These are phyloP conservation scores for Botryosphaeria dothidea DNA, from an alignment of 2,329 filamentous ascomycete species.

Conservation along the genomic window DNA sequence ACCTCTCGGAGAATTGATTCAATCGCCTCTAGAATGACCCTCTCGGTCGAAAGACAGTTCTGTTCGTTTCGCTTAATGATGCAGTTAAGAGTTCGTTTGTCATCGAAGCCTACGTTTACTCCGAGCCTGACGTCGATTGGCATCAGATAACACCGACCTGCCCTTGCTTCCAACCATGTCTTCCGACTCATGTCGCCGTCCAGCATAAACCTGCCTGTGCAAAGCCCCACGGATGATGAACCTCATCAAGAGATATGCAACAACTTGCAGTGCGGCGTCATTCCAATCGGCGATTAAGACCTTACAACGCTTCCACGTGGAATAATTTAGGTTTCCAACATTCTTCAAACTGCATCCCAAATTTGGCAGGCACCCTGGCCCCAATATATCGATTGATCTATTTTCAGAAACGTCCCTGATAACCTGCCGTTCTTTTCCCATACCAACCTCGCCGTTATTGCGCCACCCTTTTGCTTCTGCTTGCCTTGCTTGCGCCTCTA, in stretches of 20 bases:
- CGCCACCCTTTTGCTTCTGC: not conserved
- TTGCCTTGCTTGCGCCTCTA: not conserved
- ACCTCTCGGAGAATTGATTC: not conserved
- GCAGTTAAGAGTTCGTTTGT: not conserved
- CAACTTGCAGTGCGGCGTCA: not conserved
- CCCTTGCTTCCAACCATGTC: not conserved
- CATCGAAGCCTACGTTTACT: not conserved
- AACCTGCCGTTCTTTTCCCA: not conserved
- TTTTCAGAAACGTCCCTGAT: not conserved
- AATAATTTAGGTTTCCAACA: not conserved
- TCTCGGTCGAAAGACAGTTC: not conserved
- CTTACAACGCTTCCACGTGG: not conserved
- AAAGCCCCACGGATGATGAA: not conserved
- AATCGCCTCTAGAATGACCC: not conserved
- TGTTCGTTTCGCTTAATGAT: not conserved
- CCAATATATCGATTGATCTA: slow-evolving; percentile 13
- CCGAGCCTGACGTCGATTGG: not conserved
- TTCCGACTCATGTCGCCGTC: not conserved
- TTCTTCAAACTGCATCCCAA: not conserved
- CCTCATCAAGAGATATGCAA: too few species aligned
- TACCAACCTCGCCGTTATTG: not conserved
- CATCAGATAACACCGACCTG: not conserved
- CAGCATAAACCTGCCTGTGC: not conserved
- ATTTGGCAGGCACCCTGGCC: not conserved
- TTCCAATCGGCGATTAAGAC: not conserved